A percentile compares a stretch with the other conserved stretches of the same genome.
phyloP scores from a whole-genome alignment of 352 stramenopile species.

The Phytophthora pisi region DNA sequence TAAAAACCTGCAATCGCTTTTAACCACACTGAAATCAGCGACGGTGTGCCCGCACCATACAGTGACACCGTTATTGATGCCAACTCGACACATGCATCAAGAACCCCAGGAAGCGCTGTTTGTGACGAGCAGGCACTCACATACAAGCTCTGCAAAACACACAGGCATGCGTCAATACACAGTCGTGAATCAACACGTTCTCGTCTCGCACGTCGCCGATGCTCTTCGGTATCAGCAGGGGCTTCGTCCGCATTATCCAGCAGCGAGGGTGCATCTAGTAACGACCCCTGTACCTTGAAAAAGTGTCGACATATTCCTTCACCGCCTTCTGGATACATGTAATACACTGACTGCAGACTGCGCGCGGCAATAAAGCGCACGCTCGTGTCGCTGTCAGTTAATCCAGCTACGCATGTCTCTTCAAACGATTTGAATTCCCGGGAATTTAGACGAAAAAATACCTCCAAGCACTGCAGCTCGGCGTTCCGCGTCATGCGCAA shows the following conservation, averaged over 20 bases:
- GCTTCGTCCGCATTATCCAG: not conserved
- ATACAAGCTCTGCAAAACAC: slow-evolving; percentile 62
- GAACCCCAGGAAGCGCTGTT: slow-evolving; percentile 52
- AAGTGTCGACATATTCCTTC: slow-evolving; percentile 63
- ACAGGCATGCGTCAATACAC: slow-evolving; percentile 46
- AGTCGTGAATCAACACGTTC: slow-evolving; percentile 24
- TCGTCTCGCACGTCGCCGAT: slow-evolving; percentile 3
- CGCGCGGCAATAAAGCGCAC: slow-evolving; percentile 59
- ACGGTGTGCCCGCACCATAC: slow-evolving; percentile 42
- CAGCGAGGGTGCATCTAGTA: slow-evolving; percentile 31
- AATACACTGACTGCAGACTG: slow-evolving; percentile 72
- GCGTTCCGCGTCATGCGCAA: slow-evolving; percentile 39
- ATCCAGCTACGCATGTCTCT: slow-evolving; percentile 44
- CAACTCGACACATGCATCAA: slow-evolving; percentile 59
- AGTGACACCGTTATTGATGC: slow-evolving; percentile 40
- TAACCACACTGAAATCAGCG: slow-evolving; percentile 55
- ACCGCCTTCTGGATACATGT: slow-evolving; percentile 82
- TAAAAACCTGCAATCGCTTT: slow-evolving; percentile 51
- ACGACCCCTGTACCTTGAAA: slow-evolving; percentile 33
- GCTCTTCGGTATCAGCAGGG: slow-evolving; percentile 5
- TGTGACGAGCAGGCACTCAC: slow-evolving; percentile 71
- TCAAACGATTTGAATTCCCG: slow-evolving; percentile 63
- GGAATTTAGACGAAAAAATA: slow-evolving; percentile 69
- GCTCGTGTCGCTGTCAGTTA: slow-evolving; percentile 59
- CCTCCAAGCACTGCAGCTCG: slow-evolving; percentile 62